Conservation (phyloP, 345 rosid species). For the Cardamine occulta region DNA sequence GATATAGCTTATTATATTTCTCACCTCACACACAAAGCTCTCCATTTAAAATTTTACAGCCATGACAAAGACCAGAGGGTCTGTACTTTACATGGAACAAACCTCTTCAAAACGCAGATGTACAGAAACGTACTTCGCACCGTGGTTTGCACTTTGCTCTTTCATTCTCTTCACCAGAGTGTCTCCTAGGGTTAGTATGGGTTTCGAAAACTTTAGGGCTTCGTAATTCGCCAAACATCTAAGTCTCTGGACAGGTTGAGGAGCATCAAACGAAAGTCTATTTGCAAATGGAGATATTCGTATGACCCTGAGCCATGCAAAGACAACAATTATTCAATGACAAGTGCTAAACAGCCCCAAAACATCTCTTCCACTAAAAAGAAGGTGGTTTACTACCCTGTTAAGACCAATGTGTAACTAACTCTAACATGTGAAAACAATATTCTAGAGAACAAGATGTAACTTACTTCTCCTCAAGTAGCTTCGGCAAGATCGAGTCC, state of each 20-base stretch:
- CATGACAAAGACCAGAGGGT: conserved; percentile 14
- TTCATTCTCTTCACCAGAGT: conserved; percentile 93
- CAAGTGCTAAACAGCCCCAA: conserved; percentile 22
- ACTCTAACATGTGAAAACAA: conserved; percentile 10
- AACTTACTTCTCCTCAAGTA: conserved; percentile 95
- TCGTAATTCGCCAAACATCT: conserved; percentile 95
- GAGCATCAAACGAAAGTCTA: conserved; percentile 95
- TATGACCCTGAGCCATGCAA: conserved; percentile 68
- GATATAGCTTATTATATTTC: not conserved
- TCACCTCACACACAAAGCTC: conserved; percentile 15
- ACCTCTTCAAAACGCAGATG: conserved; percentile 99
- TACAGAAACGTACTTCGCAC: conserved; percentile 86
- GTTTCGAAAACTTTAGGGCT: conserved; percentile 79
- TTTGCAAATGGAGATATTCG: conserved; percentile 99
- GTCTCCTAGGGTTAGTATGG: conserved; percentile 79
- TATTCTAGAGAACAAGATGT: conserved; percentile 19
- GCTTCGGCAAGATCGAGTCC: conserved; percentile 87
- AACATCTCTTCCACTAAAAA: conserved; percentile 9
- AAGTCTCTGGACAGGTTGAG: conserved; percentile 86
- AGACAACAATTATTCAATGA: conserved; percentile 24
- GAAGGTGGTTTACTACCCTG: conserved; percentile 7
- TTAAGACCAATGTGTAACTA: not conserved
- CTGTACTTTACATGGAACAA: conserved; percentile 43
- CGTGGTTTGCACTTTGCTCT: conserved; percentile 75
- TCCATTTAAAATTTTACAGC: not conserved